These are phyloP conservation scores for Pichia inconspicua DNA, from an alignment of 1,139 yeast genomes.

Conservation along the genomic window DNA sequence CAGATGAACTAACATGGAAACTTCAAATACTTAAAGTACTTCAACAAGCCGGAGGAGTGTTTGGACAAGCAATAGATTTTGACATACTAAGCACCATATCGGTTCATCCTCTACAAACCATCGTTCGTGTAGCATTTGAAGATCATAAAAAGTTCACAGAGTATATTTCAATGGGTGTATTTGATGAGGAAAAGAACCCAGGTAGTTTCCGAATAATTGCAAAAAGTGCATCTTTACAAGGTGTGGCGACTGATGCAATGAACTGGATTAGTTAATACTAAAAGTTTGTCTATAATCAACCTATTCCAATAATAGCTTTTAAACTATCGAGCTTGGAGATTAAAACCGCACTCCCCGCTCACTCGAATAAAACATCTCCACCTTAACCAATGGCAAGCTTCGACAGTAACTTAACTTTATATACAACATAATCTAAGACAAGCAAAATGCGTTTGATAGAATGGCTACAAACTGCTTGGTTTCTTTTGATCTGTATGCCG, in stretches of 20 bases:
- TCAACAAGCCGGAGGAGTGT: slow-evolving; percentile 31
- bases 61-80: slow-evolving; percentile 36
- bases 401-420: too few species aligned
- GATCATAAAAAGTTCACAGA: slow-evolving; percentile 18
- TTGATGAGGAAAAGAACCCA: slow-evolving; percentile 20
- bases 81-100: slow-evolving; percentile 29
- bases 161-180: slow-evolving; percentile 21
- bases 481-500: background rate
- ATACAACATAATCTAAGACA: too few species aligned
- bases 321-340: too few species aligned
- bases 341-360: too few species aligned
- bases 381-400: too few species aligned
- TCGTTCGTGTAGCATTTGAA: slow-evolving; percentile 19
- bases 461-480: background rate
- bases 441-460: background rate
- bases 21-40: slow-evolving; percentile 30
- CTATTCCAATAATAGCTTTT: too few species aligned
- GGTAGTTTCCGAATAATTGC: slow-evolving; percentile 20
- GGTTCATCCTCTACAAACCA: slow-evolving; percentile 6
- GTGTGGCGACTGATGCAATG: slow-evolving; percentile 1
- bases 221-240: slow-evolving; percentile 10
- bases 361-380: too few species aligned
- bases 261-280: background rate
- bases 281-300: too few species aligned
- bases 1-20: slow-evolving; percentile 38